phyloP scores from a whole-genome alignment of 768 basidiomycete genomes.

The Hericium erinaceus region DNA sequence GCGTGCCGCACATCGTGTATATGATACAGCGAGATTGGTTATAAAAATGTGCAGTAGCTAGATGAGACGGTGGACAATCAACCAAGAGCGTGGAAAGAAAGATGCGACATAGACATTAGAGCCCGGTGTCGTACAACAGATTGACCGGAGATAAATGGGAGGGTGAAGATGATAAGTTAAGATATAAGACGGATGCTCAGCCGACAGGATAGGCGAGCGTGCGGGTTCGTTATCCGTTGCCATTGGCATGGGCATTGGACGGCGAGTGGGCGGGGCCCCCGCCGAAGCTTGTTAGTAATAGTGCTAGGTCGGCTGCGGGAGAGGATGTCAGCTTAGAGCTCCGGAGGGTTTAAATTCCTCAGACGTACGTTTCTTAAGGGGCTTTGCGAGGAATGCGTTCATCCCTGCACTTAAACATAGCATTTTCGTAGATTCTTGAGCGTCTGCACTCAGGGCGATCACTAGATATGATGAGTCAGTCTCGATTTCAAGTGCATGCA shows the following conservation, averaged over 20 bases:
- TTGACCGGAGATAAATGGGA: not conserved
- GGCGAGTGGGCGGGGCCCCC: not conserved
- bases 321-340: not conserved
- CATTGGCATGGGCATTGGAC: not conserved
- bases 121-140: too few species aligned
- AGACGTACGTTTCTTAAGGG: constrained; percentile 45
- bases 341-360: not conserved
- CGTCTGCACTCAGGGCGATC: constrained; percentile 66
- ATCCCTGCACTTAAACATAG: constrained; percentile 73
- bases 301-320: constrained; percentile 38
- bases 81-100: too few species aligned
- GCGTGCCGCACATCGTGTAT: too few species aligned
- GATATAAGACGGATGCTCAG: not conserved
- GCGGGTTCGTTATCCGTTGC: not conserved
- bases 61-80: too few species aligned
- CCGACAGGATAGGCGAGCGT: not conserved
- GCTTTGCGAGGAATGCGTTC: constrained; percentile 71
- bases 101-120: too few species aligned
- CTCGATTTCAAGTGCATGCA: not conserved
- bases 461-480: constrained; percentile 28
- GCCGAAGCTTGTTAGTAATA: constrained; percentile 44
- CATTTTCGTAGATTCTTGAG: constrained; percentile 67
- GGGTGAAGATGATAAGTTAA: not conserved
- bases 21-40: too few species aligned
- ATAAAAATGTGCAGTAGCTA: too few species aligned